A percentile compares a stretch with the other conserved stretches of the same genome.
These are phyloP conservation scores for Mucor plumbeus DNA, from an alignment of 371 early-diverging fungal genomes.

Conservation along the genomic window DNA sequence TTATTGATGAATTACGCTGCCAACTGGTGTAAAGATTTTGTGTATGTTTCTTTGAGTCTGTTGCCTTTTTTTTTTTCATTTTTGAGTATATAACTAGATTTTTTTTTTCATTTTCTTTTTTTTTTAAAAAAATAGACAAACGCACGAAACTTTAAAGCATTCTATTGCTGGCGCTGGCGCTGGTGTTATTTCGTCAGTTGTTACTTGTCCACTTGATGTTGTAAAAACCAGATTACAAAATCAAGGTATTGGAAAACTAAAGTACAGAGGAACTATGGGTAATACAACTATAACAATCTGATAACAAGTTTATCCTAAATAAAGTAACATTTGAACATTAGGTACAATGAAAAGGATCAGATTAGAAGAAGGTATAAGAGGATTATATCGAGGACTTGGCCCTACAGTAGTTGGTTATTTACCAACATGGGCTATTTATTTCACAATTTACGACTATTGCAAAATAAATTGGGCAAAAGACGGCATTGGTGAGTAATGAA, in stretches of 20 bases:
- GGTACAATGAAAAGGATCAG: slow-evolving; percentile 78
- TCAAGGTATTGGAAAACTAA: slow-evolving; percentile 66
- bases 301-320: neutral
- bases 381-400: slow-evolving; percentile 89
- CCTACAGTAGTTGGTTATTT: slow-evolving; percentile 90
- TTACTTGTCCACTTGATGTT: slow-evolving; percentile 94
- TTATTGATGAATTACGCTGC: slow-evolving; percentile 19
- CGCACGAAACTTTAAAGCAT: slow-evolving; percentile 70
- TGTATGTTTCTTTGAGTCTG: slow-evolving; percentile 18
- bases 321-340: slow-evolving; percentile 12
- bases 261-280: slow-evolving; percentile 56
- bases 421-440: slow-evolving; percentile 93
- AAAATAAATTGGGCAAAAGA: slow-evolving; percentile 47
- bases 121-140: slow-evolving; percentile 30
- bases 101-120: neutral
- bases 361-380: slow-evolving; percentile 85
- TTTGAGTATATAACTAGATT: neutral
- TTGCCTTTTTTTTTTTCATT: neutral
- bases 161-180: slow-evolving; percentile 85
- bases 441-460: slow-evolving; percentile 77
- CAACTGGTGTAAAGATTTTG: slow-evolving; percentile 50
- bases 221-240: slow-evolving; percentile 95
- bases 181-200: slow-evolving; percentile 81
- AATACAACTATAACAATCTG: neutral
- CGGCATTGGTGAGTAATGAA: slow-evolving; percentile 23